Base-by-base conservation (phyloP, 768 basidiomycete genomes). In the Mycena polygramma region DNA sequence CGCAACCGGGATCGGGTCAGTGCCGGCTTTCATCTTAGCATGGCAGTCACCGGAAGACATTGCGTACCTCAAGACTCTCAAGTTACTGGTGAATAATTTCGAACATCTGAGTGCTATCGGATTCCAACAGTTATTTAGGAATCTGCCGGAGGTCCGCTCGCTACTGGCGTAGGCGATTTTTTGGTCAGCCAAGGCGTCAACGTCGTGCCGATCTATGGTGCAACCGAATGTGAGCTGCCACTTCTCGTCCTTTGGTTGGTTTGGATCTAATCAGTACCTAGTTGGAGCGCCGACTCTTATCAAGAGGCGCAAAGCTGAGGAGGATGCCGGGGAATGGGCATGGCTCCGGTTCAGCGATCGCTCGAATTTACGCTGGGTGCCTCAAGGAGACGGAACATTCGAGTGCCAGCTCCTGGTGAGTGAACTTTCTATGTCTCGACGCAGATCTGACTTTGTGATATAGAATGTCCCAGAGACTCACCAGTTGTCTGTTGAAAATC, bases 381-480 rank as follows among this genome's bases (percentile, higher is more conserved):
- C 79, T 10, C 83, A 82, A 57, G 82, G 75, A 0, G 81, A 84
- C 24, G 82, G 78, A 11, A 79, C 79, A 1, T 83, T 76, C 53
- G 85, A 86, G 62, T 79, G 76, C 26, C 83, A 83, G 51, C 76
- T 82, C 20, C 65, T 84, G 75, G 85, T 85, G n/a, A 52, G 66
- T 35, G 36, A 7, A 17, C 54, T 66, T 7, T 26, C 35, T 36
- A 19, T 37, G 52, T 36, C 66, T 57, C 26, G 11, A 52, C 35
- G 35, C 55, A 10, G 52, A 41, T 39, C 39, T 30, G 3, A 36
- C 30, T 17, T 10, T 58, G 52, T 17, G 20, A 45, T 11, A 24
- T 24, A 84, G 84, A 79, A 78, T 11, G 73, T 57, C n/a, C 71
- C 58, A n/a, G 69, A 79, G 20, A 78, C 66, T 4, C 82, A 85